Base-by-base conservation (phyloP, 257 asterid species). In the Echium plantagineum region DNA sequence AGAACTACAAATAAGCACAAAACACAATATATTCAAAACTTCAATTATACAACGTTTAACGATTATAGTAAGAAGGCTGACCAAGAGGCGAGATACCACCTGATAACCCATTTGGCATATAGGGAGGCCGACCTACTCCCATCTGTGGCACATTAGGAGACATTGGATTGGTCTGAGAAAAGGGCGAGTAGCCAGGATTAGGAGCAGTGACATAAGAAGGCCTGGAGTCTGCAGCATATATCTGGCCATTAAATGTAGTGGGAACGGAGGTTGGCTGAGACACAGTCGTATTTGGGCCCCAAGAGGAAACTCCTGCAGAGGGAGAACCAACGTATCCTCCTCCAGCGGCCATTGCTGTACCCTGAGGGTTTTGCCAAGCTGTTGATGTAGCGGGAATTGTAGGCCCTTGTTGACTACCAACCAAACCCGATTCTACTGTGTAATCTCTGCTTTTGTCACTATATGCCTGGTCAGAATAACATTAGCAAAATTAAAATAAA, bases 391-490 rank as follows among this genome's bases (percentile, higher is more conserved):
- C 35, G 16, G 72, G 70, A 35, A 56, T 46, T 57, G 66, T 75
- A 20, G 84, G 59, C 61, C 74, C 18, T 67, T 77, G 91, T 59
- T 79, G 96, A 83, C 72, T 61, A 26, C 83, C 80, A 10, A 55
- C 69, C 66, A 73, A 46, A 57, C 65, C 68, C 6, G 87, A 64
- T 70, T 68, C 59, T 3, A 88, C 82, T 74, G 90, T 85, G 80
- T 79, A 85, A 60, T 83, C 96, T 77, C 95, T 71, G 73, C 94
- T 85, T 77, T 78, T 88, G 79, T 83, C 96, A 78, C 83, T 81
- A 87, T 79, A 83, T 19, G 89, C 88, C 96, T 85, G 68, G 58
- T 7, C 49, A 79, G 47, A 1, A 51, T 42, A 19, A 63, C 31
- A 47, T 52, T 21, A 17, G 10, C 15, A 58, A 49, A 20, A 55